Percentiles rank a stretch among this genome's conserved stretches.
Evolutionary conservation across 2,329 filamentous ascomycete species (phyloP).

Genomic region (Fonsecaea erecta): DNA sequence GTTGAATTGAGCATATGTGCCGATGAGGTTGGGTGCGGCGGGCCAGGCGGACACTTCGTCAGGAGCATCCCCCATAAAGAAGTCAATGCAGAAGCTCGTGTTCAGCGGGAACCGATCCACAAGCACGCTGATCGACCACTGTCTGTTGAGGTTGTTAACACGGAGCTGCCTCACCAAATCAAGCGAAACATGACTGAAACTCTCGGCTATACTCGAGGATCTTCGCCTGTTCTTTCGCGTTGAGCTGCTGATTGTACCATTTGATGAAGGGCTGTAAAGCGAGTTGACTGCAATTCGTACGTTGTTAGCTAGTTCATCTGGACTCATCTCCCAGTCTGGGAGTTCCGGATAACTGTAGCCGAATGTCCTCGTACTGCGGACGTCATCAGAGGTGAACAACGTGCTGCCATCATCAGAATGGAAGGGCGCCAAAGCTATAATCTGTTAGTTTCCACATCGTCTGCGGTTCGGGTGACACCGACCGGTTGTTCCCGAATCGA

Average conservation of each 20-base stretch:
- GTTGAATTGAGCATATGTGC: slow-evolving; percentile 62
- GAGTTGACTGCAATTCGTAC: slow-evolving; percentile 62
- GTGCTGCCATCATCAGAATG: slow-evolving; percentile 56
- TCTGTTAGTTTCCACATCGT: slow-evolving; percentile 21
- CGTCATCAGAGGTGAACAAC: slow-evolving; percentile 70
- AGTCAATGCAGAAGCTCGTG: slow-evolving; percentile 67
- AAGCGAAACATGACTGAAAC: slow-evolving; percentile 40
- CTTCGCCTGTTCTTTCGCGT: slow-evolving; percentile 39
- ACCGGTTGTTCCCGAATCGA: slow-evolving; percentile 33
- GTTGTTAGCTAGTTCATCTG: slow-evolving; percentile 43
- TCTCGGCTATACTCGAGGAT: slow-evolving; percentile 41
- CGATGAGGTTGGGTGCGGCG: slow-evolving; percentile 61
- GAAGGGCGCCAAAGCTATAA: slow-evolving; percentile 63
- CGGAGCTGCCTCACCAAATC: slow-evolving; percentile 26
- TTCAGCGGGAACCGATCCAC: slow-evolving; percentile 59
- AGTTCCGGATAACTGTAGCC: slow-evolving; percentile 78
- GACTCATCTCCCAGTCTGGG: slow-evolving; percentile 47
- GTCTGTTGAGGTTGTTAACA: slow-evolving; percentile 42
- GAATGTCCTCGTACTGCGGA: slow-evolving; percentile 65
- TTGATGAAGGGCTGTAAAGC: slow-evolving; percentile 58
- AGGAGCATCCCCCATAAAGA: slow-evolving; percentile 67
- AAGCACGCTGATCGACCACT: slow-evolving; percentile 72
- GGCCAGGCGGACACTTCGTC: slow-evolving; percentile 57
- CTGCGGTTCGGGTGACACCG: slow-evolving; percentile 23
- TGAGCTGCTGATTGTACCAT: slow-evolving; percentile 11